Evolutionary conservation across 1,284 basidiomycete genomes (phyloP).

Genomic region (Heterobasidion irregulare): DNA sequence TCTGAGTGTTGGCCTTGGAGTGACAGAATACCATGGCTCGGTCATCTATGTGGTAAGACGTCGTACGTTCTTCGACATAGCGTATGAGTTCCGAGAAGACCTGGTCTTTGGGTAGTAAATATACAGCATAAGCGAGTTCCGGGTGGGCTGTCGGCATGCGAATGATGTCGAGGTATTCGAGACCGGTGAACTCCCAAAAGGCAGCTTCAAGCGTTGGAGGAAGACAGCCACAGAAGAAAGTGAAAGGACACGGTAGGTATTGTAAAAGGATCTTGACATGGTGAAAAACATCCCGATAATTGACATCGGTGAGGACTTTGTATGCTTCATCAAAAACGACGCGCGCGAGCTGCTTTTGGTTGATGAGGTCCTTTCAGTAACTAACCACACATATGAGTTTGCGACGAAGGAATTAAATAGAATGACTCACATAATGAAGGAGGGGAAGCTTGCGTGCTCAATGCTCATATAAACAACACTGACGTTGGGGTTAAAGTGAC

Average conservation of each 20-base stretch:
- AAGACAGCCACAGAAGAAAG: not conserved
- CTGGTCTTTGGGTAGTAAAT: not conserved
- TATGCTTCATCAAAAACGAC: not conserved
- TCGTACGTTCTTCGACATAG: not conserved
- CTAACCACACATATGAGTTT: not conserved
- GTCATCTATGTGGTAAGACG: not conserved
- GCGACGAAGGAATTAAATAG: not conserved
- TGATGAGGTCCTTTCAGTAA: not conserved
- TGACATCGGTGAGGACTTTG: not conserved
- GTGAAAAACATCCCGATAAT: not conserved
- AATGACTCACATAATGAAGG: not conserved
- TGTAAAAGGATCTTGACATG: not conserved
- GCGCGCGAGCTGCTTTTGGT: not conserved
- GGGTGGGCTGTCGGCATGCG: not conserved
- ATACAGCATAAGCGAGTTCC: not conserved
- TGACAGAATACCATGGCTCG: not conserved
- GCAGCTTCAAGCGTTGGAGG: not conserved
- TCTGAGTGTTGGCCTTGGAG: not conserved
- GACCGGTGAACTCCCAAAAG: not conserved
- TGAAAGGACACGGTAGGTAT: not conserved
- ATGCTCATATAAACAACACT: not conserved
- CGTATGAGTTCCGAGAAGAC: not conserved
- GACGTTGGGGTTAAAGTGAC: not conserved
- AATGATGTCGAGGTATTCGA: not conserved
- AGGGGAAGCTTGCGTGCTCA: not conserved